phyloP scores from a whole-genome alignment of 2,329 filamentous ascomycete genomes.

The Penicillium paneum region DNA sequence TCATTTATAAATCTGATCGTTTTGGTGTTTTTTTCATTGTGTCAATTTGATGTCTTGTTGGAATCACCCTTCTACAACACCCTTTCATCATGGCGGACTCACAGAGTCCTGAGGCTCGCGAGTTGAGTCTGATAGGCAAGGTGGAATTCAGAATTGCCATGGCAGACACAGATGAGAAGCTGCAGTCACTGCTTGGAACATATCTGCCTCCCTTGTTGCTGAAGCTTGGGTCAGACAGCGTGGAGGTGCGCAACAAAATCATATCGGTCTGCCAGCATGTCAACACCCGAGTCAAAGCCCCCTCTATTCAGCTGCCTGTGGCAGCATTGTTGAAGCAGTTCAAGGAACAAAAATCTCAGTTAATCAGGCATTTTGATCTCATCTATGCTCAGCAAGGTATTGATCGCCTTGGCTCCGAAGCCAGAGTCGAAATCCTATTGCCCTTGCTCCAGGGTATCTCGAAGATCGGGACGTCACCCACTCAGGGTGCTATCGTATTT shows the following conservation, averaged over 20 bases:
- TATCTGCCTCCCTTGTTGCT: constrained; percentile 80
- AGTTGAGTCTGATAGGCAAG: constrained; percentile 78
- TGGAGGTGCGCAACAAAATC: constrained; percentile 75
- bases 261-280: constrained; percentile 70
- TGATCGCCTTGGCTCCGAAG: constrained; percentile 56
- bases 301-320: constrained; percentile 74
- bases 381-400: constrained; percentile 85
- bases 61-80: not conserved
- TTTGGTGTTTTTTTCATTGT: not conserved
- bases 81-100: constrained; percentile 33
- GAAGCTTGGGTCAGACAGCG: constrained; percentile 79
- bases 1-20: not conserved
- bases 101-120: constrained; percentile 54
- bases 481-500: constrained; percentile 67
- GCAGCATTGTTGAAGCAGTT: constrained; percentile 83
- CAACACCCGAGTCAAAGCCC: constrained; percentile 61
- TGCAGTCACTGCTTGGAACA: constrained; percentile 71
- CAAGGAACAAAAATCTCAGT: constrained; percentile 68
- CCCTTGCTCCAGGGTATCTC: constrained; percentile 65
- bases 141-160: constrained; percentile 81
- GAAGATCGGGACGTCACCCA: constrained; percentile 54
- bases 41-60: constrained; percentile 7
- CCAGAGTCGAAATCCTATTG: constrained; percentile 71
- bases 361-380: constrained; percentile 85
- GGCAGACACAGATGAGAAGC: constrained; percentile 77